Conservation (phyloP, 192 early-diverging fungal genomes). For the Endogone sp. region DNA sequence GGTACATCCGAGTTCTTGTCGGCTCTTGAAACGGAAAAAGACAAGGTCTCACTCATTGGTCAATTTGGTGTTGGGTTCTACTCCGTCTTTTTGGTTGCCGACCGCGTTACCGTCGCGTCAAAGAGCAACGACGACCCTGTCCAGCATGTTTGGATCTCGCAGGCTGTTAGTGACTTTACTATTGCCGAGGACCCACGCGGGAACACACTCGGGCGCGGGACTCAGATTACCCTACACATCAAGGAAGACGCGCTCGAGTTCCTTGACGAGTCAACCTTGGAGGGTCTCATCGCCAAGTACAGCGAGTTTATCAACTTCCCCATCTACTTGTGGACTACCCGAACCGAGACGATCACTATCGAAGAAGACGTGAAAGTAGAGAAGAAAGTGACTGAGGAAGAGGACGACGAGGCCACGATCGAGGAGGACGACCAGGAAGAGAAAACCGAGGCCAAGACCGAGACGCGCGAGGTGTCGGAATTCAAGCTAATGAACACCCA, state of each 20-base stretch:
- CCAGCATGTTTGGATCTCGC: conserved; percentile 94
- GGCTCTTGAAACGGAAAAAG: conserved; percentile 73
- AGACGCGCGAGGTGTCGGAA: conserved; percentile 48
- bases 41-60: conserved; percentile 83
- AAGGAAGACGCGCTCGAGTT: conserved; percentile 87
- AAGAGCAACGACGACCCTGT: conserved; percentile 80
- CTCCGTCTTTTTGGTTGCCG: conserved; percentile 94
- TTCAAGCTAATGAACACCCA: conserved; percentile 87
- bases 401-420: conserved; percentile 38
- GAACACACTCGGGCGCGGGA: conserved; percentile 90
- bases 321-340: conserved; percentile 76
- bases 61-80: conserved; percentile 99
- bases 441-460: conserved; percentile 46
- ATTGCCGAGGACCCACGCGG: conserved; percentile 88
- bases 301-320: conserved; percentile 98
- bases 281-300: conserved; percentile 78
- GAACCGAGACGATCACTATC: conserved; percentile 56
- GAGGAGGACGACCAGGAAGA: conserved; percentile 54
- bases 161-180: conserved; percentile 86
- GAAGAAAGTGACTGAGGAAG: conserved; percentile 24
- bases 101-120: conserved; percentile 87
- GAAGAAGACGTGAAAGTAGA: conserved; percentile 35
- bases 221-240: conserved; percentile 87
- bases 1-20: conserved; percentile 90
- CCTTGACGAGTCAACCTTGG: conserved; percentile 65